Evolutionary conservation across 805 yeast genomes (phyloP).

Genomic region (Candida maris): DNA sequence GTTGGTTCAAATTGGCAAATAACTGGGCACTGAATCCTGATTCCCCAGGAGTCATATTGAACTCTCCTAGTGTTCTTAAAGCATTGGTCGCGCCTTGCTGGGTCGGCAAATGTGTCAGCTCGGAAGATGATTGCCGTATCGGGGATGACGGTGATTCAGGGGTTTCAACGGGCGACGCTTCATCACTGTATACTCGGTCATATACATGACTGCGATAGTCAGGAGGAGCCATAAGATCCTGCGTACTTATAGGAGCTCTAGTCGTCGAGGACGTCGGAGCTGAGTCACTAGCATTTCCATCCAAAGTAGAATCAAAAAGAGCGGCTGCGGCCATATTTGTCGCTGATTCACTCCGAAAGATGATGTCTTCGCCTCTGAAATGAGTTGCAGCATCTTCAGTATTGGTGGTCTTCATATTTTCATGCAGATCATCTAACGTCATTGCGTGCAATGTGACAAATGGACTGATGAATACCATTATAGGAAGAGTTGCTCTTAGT

Average conservation of each 20-base stretch:
- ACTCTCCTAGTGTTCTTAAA: slow-evolving; percentile 17
- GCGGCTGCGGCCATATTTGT: neutral
- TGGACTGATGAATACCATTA: slow-evolving; percentile 54
- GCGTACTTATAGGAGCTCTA: slow-evolving; percentile 20
- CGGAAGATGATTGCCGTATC: slow-evolving; percentile 7
- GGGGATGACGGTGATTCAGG: slow-evolving; percentile 38
- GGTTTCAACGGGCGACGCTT: slow-evolving; percentile 45
- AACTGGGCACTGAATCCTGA: slow-evolving; percentile 31
- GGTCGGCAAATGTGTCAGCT: slow-evolving; percentile 1
- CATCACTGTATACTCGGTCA: slow-evolving; percentile 74
- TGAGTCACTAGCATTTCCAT: slow-evolving; percentile 1
- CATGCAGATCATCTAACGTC: slow-evolving; percentile 28
- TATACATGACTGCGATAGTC: slow-evolving; percentile 76
- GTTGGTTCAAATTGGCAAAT: slow-evolving; percentile 48
- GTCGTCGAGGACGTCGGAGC: slow-evolving; percentile 7
- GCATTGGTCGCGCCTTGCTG: slow-evolving; percentile 4
- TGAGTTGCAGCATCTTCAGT: slow-evolving; percentile 28
- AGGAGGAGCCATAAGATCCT: slow-evolving; percentile 74
- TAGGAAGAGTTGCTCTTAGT: slow-evolving; percentile 84
- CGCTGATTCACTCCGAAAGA: slow-evolving; percentile 23
- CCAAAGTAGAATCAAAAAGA: neutral
- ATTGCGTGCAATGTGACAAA: slow-evolving; percentile 67
- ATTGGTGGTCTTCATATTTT: slow-evolving; percentile 14
- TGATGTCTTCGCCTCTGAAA: slow-evolving; percentile 24
- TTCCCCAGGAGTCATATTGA: slow-evolving; percentile 25